Conservation (phyloP, 768 basidiomycete genomes). For the Phylloporus sp. region DNA sequence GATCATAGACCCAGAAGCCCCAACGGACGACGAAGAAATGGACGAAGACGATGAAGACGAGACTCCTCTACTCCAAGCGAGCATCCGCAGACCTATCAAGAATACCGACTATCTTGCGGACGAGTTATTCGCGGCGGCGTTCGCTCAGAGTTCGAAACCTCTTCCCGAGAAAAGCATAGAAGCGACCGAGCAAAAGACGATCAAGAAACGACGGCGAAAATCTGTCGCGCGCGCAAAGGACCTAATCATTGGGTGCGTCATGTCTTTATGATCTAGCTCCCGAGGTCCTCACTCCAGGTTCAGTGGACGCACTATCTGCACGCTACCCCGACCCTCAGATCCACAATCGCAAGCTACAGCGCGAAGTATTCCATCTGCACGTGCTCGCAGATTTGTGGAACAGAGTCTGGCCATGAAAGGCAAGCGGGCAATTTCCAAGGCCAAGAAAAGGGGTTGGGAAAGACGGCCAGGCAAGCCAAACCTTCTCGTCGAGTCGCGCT, state of each 20-base stretch:
- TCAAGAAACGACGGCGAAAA: constrained; percentile 31
- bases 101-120: constrained; percentile 57
- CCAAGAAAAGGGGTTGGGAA: constrained; percentile 49
- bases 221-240: constrained; percentile 41
- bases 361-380: constrained; percentile 43
- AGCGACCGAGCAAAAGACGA: constrained; percentile 20
- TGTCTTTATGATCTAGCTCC: neutral
- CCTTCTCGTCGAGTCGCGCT: neutral
- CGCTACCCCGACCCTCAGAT: constrained; percentile 32
- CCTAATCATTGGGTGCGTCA: constrained; percentile 46
- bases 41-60: constrained; percentile 11
- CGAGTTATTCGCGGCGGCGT: constrained; percentile 56
- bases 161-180: constrained; percentile 17
- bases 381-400: constrained; percentile 48
- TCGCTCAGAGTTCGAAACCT: constrained; percentile 28
- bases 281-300: constrained; percentile 4
- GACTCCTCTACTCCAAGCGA: neutral
- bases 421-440: constrained; percentile 23
- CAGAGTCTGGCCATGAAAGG: constrained; percentile 47
- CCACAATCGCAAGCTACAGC: constrained; percentile 34
- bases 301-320: constrained; percentile 54
- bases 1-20: constrained; percentile 11
- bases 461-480: constrained; percentile 49
- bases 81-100: constrained; percentile 18
- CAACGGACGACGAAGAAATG: constrained; percentile 19